Base-by-base conservation (phyloP, 371 early-diverging fungal species). In the Rhizopus stolonifer region DNA sequence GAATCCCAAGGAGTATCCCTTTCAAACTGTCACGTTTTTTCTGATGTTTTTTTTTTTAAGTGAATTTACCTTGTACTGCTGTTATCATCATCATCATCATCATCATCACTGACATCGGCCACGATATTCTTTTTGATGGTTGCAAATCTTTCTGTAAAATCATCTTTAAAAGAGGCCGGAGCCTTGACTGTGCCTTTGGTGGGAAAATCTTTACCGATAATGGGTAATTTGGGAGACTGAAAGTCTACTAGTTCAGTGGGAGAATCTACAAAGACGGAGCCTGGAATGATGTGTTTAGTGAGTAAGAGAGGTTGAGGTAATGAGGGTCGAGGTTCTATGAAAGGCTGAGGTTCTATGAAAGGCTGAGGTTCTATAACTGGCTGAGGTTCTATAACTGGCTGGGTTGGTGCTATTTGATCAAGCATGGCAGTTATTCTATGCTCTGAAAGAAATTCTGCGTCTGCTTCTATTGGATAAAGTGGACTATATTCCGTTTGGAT, bases 61-160 rank as follows among this genome's bases (percentile, higher is more conserved):
- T n/a, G n/a, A 67, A 67, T 29, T 29, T 29, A 29, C 31, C 31
- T 29, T 29, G 31, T 10, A 10, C 10, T 29, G 10, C 31, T 29
- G 10, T 10, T 29, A 10, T 29, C 24, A 4, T 25, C 38, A 21
- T 42, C 42, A 14, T 24, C 26, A 22, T 33, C 49, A 22, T 64
- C 54, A 15, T 58, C 58, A 15, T 61, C 64, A 24, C 61, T 65
- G 31, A 58, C 61, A 21, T 25, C 34, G 31, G 68, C 68, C 31
- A 69, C 18, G 36, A 67, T 72, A 19, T 72, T 76, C 47, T 73
- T 76, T 46, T 69, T 67, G 11, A 76, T 70, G 39, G 58, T 66
- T 1, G 73, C 71, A 29, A 72, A 43, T 26, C 70, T 76, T 25
- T 69, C 77, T 19, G 73, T 72, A 34, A 76, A 65, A 39, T 70